phyloP scores from a whole-genome alignment of 305 asterid species.

The Lippia alba region DNA sequence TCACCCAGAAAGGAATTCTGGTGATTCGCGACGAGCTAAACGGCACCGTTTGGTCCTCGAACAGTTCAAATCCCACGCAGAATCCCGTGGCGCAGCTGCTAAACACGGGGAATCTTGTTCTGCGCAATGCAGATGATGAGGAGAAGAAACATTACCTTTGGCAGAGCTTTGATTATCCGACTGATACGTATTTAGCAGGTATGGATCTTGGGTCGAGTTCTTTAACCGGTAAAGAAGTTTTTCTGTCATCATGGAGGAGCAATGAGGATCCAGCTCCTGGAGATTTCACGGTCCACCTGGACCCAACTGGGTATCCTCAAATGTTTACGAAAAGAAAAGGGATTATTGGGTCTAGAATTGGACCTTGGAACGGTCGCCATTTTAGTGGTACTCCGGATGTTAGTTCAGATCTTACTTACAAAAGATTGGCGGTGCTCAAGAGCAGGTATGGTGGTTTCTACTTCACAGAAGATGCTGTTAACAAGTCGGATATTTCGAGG shows the following conservation, averaged over 20 bases:
- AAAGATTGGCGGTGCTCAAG: not conserved
- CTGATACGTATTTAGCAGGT: slow-evolving; percentile 38
- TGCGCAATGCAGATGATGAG: slow-evolving; percentile 29
- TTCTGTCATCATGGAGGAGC: slow-evolving; percentile 45
- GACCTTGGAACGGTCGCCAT: slow-evolving; percentile 42
- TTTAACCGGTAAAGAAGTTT: slow-evolving; percentile 22
- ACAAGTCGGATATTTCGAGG: slow-evolving; percentile 26
- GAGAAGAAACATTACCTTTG: slow-evolving; percentile 30
- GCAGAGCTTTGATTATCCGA: slow-evolving; percentile 51
- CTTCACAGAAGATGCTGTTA: not conserved
- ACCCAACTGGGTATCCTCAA: slow-evolving; percentile 35
- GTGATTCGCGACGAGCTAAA: slow-evolving; percentile 28
- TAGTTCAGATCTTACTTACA: not conserved
- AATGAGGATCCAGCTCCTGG: slow-evolving; percentile 45
- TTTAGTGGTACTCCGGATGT: slow-evolving; percentile 14
- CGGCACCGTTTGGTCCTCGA: slow-evolving; percentile 42
- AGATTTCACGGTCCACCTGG: slow-evolving; percentile 15
- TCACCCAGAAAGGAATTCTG: slow-evolving; percentile 40
- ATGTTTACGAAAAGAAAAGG: not conserved
- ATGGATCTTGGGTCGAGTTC: slow-evolving; percentile 39
- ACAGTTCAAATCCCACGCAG: not conserved
- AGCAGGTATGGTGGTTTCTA: not conserved
- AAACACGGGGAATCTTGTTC: slow-evolving; percentile 50
- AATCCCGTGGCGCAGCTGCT: slow-evolving; percentile 34
- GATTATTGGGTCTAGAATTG: not conserved